phyloP scores from a whole-genome alignment of 2,329 filamentous ascomycete genomes.

The Fusarium buharicum region DNA sequence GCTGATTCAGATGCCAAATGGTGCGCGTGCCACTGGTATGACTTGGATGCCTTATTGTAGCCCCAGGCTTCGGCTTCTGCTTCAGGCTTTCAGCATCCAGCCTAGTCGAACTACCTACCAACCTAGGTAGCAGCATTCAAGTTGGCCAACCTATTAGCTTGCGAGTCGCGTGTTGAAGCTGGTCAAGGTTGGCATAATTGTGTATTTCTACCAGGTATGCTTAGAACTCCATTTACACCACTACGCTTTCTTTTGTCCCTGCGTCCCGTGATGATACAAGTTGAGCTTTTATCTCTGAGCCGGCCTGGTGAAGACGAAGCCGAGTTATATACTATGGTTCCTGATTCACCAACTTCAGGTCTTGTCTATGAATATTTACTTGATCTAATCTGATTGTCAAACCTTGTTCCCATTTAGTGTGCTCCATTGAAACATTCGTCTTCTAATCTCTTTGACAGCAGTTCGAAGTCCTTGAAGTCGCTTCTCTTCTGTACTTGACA shows the following conservation, averaged over 20 bases:
- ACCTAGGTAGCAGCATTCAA: not conserved
- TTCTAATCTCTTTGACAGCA: conserved; percentile 54
- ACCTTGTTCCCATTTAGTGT: conserved; percentile 27
- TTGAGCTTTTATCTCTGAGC: conserved; percentile 53
- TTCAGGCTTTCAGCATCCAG: conserved; percentile 18
- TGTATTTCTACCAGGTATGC: conserved; percentile 23
- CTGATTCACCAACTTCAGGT: conserved; percentile 41
- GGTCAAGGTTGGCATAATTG: conserved; percentile 1
- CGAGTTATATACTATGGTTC: conserved; percentile 62
- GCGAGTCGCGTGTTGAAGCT: conserved; percentile 1
- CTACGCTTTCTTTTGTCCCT: not conserved
- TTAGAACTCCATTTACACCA: not conserved
- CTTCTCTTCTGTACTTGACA: conserved; percentile 60
- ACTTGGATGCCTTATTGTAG: conserved; percentile 32
- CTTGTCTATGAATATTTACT: conserved; percentile 59
- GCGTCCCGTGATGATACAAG: conserved; percentile 54
- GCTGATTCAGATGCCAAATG: conserved; percentile 16
- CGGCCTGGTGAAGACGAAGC: conserved; percentile 58
- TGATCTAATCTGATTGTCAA: conserved; percentile 72
- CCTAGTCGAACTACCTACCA: not conserved
- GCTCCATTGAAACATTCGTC: conserved; percentile 39
- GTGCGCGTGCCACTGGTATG: conserved; percentile 20
- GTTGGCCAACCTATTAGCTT: conserved; percentile 1
- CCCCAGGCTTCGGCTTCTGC: conserved; percentile 19
- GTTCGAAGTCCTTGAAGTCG: conserved; percentile 63